Base-by-base conservation (phyloP, 768 basidiomycete species). In the Rhodotorula toruloides region DNA sequence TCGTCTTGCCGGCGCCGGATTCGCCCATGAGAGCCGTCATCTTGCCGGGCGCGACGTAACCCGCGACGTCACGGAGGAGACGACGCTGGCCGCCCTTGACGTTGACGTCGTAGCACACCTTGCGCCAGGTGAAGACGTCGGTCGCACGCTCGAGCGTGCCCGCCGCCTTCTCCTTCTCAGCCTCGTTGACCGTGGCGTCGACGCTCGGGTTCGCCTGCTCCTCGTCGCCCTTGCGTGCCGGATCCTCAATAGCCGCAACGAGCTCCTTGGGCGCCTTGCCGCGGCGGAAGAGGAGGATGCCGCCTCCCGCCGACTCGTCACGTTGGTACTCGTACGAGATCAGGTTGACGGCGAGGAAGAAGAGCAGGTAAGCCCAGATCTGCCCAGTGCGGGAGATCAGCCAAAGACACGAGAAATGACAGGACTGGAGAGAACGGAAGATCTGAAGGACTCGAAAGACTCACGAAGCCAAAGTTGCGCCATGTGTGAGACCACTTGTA, bases 1-100 rank as follows among this genome's bases (percentile, higher is more conserved):
- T 78, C n/a, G 66, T 78, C 67, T 79, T 79, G 36, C 80, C 80
- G n/a, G 61, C 60, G 31, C 60, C 60, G 9, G 60, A 61, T 27
- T 61, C 60, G 31, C 60, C 60, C 60, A 61, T 62, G 27, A 54
- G 76, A 75, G 22, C 69, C 64, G 61, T 78, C 73, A 63, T 75
- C 39, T 54, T 55, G 37, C 71, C 71, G 27, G 74, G 74, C 48
- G 54, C 73, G 65, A 79, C 78, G 77, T 47, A 79, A 11, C 74
- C 73, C 2, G 71, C 29, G 50, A 74, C 67, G 53, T 70, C 56
- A 50, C 69, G 31, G 53, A 74, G 67, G 19, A 76, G 61, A 12
- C 67, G 68, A 17, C 68, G 46, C 10, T 61, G 61, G 49, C 73
- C 68, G 25, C 56, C 62, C 63, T 73, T 72, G 62, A 73, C 67